These are phyloP conservation scores for Diplodia seriata DNA, from an alignment of 2,329 filamentous ascomycete species.

Conservation along the genomic window DNA sequence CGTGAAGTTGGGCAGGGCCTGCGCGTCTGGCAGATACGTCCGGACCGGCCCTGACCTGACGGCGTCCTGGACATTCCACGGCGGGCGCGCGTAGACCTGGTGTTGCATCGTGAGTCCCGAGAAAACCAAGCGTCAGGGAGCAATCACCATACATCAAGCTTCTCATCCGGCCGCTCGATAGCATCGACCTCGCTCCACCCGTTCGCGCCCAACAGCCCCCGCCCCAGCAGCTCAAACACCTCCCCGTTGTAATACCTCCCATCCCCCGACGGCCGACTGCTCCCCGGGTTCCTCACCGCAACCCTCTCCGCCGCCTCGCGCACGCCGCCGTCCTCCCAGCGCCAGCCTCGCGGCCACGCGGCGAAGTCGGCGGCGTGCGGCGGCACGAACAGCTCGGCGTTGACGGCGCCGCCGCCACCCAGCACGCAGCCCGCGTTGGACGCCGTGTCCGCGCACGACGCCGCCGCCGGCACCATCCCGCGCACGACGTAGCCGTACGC, in stretches of 20 bases:
- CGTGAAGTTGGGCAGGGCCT: constrained; percentile 67
- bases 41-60: constrained; percentile 70
- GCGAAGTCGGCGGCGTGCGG: constrained; percentile 71
- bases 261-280: constrained; percentile 69
- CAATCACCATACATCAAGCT: constrained; percentile 61
- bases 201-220: constrained; percentile 62
- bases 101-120: constrained; percentile 68
- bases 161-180: constrained; percentile 65
- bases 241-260: constrained; percentile 71
- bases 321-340: constrained; percentile 67
- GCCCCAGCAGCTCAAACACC: constrained; percentile 67
- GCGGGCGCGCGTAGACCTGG: constrained; percentile 49
- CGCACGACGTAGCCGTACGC: constrained; percentile 75
- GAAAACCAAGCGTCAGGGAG: too few species aligned
- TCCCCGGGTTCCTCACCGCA: constrained; percentile 73
- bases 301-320: constrained; percentile 61
- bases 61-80: constrained; percentile 33
- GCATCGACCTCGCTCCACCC: constrained; percentile 70
- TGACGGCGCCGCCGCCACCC: constrained; percentile 71
- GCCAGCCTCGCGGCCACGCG: constrained; percentile 76
- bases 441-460: constrained; percentile 69
- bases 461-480: constrained; percentile 66
- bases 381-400: constrained; percentile 73
- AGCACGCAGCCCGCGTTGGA: constrained; percentile 76
- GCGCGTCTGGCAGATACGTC: constrained; percentile 71